Evolutionary conservation across 441 rosid genomes (phyloP).

Genomic region (Syzygium syzygioides): DNA sequence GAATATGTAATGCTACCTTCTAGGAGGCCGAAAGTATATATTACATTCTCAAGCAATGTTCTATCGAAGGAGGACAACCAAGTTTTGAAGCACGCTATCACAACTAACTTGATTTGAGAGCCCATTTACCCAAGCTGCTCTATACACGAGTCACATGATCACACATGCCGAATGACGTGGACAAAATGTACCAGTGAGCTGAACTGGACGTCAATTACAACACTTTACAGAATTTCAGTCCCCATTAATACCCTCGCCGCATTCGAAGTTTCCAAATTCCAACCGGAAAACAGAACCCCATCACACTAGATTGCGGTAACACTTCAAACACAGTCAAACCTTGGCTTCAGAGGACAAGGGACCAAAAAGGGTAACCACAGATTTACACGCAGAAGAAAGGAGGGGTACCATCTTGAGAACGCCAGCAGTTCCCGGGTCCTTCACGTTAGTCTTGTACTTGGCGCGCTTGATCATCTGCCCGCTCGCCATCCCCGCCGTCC

Average conservation of each 20-base stretch:
- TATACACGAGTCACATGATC: background rate
- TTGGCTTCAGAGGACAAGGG: background rate
- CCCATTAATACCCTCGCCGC: background rate
- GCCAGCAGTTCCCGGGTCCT: conserved; percentile 80
- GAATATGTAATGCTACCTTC: background rate
- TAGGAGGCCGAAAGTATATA: background rate
- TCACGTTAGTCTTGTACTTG: conserved; percentile 66
- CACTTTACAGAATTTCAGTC: background rate
- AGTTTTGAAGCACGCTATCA: background rate
- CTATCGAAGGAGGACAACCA: background rate
- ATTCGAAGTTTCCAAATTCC: background rate
- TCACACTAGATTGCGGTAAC: background rate
- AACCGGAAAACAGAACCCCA: background rate
- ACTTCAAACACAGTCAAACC: background rate
- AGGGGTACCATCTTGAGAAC: conserved; percentile 47
- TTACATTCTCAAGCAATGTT: background rate
- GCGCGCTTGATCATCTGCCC: conserved; percentile 53
- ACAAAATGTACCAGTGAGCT: background rate
- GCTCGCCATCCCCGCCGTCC: conserved; percentile 39
- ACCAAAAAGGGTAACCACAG: background rate
- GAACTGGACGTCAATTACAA: background rate
- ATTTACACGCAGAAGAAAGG: background rate
- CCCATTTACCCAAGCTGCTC: background rate
- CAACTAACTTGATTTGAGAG: background rate
- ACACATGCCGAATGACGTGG: background rate